Evolutionary conservation across 2,329 filamentous ascomycete genomes (phyloP), one percentile per base, ranked within the genome.

Genomic region (Fusarium virguliforme): DNA sequence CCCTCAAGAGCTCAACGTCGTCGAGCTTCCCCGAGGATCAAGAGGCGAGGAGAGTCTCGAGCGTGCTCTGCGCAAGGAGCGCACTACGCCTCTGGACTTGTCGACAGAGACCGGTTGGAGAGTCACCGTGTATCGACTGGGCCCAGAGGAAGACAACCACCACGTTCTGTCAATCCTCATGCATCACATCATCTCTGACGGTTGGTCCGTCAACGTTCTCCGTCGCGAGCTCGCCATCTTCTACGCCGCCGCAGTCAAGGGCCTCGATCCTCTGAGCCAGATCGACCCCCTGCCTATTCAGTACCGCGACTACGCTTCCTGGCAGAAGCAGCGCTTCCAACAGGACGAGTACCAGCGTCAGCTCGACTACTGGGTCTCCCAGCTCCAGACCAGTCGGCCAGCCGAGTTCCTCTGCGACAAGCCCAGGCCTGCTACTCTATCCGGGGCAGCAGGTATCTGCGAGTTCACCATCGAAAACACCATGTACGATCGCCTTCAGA

Each of bases 291-390:
- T 78, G 0, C 68, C 75, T 0, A 70, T 78, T 13, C 74, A 76
- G 43, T 78, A 77, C 30, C 56, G 70, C 3, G 74, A 78, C 56
- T 76, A 69, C n/a, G 53, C 76, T 1, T 32, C 53, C 2, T 65
- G 59, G 62, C 51, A 63, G 40, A 55, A 46, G 10, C 34, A 84
- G 0, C 81, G 77, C 40, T 72, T 79, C 7, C 79, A 81, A 1
- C 69, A 53, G 1, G 54, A 51, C 6, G 48, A 71, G 4, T 54
- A 72, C 26, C 40, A 74, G 4, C 50, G 35, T 3, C 74, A 68
- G 24, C 59, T 63, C 8, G 28, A 67, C 9, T 61, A 70, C 30
- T 71, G 70, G 67, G 30, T 41, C 13, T 22, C n/a, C 0, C 35
- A 65, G 8, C 56, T 72, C 7, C 9, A 64, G 34, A 30, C 32